Evolutionary conservation across 2,329 filamentous ascomycete genomes (phyloP), one percentile per base, ranked within the genome.

Genomic region (Aspergillus quadrilineatus): DNA sequence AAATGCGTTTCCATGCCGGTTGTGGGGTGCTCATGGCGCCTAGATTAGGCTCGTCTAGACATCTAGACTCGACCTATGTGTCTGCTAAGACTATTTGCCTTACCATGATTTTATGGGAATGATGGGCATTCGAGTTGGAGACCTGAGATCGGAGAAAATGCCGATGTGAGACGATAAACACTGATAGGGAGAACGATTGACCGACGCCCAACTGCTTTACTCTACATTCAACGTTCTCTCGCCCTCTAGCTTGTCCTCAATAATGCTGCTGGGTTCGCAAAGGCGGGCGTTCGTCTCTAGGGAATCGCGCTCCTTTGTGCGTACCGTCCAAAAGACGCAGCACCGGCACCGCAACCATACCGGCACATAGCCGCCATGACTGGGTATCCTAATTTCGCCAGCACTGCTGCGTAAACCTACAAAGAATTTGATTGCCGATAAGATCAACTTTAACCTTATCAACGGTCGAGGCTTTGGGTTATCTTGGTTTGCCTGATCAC

Each of bases 1-100:
- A 29, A 32, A 61, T 59, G 10, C 57, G 61, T 42, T 67, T 69
- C n/a, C 57, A 15, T 26, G 56, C 53, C 41, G 30, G 50, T 32
- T 62, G 53, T 42, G 29, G 41, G 53, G 49, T 36, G 42, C 36
- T 44, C 54, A 52, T 55, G 26, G 51, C 39, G 36, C 28, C 26
- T 52, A 26, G 12, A 45, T 8, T 6, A 28, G 10, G 32, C 15
- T 14, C 22, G 15, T 10, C 26, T 32, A 34, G 29, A 48, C 45
- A 53, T 47, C 28, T 32, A 32, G 28, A 45, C 15, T n/a, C 17
- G 41, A 9, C 17, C 26, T 6, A 26, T 30, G 29, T 10, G 14
- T 30, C 28, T 45, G 26, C 17, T 41, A 7, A 28, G 12, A n/a
- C 14, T 17, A 8, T 22, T 17, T 1, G 5, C 30, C 15, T 9